Evolutionary conservation across 1,284 basidiomycete genomes (phyloP).

Genomic region (Naganishia sp.): DNA sequence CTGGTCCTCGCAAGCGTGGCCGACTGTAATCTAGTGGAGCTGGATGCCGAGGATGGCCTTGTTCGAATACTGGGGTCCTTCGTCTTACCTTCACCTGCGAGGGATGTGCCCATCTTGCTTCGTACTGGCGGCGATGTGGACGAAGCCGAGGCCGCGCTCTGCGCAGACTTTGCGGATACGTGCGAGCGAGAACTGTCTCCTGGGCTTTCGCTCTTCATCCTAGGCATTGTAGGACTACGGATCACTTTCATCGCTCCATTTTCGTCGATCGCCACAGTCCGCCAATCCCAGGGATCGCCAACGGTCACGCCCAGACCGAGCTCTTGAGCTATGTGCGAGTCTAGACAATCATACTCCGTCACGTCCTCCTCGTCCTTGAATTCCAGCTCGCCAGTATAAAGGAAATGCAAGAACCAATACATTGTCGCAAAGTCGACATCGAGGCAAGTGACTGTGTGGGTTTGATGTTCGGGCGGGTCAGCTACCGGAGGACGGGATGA

Average conservation of each 20-base stretch:
- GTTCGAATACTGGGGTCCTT: background rate
- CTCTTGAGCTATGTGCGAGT: constrained; percentile 54
- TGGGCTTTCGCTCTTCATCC: constrained; percentile 32
- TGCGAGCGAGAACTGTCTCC: background rate
- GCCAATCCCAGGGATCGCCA: constrained; percentile 69
- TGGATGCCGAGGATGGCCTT: constrained; percentile 53
- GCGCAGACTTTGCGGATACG: constrained; percentile 25
- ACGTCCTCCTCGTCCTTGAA: constrained; percentile 59
- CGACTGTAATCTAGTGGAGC: constrained; percentile 40
- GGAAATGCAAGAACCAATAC: constrained; percentile 78
- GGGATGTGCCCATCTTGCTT: background rate
- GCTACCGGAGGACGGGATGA: background rate
- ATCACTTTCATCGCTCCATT: constrained; percentile 29
- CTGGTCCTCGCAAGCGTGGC: background rate
- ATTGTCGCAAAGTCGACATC: constrained; percentile 79
- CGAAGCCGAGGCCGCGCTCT: background rate
- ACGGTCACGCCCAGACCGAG: constrained; percentile 57
- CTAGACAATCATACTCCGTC: constrained; percentile 56
- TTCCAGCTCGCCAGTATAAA: constrained; percentile 66
- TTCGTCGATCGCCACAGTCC: constrained; percentile 45
- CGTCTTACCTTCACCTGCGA: background rate
- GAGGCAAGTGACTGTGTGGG: constrained; percentile 69
- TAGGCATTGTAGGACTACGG: constrained; percentile 31
- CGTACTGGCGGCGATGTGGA: background rate
- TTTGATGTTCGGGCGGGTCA: constrained; percentile 47